Base-by-base conservation (phyloP, 2,329 filamentous ascomycete genomes). In the Dothideomycetes sp. region DNA sequence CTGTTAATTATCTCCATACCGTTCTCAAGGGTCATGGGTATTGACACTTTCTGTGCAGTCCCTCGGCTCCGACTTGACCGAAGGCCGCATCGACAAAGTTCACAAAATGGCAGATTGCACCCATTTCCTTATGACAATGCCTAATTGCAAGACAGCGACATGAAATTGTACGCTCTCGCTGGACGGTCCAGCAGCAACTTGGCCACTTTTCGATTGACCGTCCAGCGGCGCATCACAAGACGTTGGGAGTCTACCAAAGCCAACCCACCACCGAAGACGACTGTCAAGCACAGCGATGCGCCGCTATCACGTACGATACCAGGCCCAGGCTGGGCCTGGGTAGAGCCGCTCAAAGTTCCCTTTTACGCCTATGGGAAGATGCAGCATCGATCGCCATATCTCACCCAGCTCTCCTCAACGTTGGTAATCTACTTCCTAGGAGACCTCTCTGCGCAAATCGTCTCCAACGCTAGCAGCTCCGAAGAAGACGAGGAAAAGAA, bases 401-500 rank as follows among this genome's bases (percentile, higher is more conserved):
- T 72, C n/a, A 93, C 85, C 8, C 88, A 95, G 64, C 58, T 94
- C 45, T 69, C 72, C 47, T 86, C 76, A 50, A 78, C 82, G 31
- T 60, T 94, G 34, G 69, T 84, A 30, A 85, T 94, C 43, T 94
- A 87, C 55, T 69, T 88, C 30, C 72, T 76, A 36, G 84, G 82
- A 7, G 87, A 94, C 59, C 49, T 91, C 40, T 79, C 77, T 33
- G 85, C 86, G 34, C 87, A 94, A 63, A 68, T 70, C 42, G 76
- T 93, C 12, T 47, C 48, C 47, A 17, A 34, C 24, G 19, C 36
- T 18, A 19, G 17, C 31, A 37, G 3, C 38, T 35, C 19, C 27
- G 29, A 33, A 5, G 38, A 41, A 9, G 22, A 27, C 14, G 38
- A 41, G 22, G 31, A 31, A 31, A 52, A 47, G 14, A 42, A 46